Evolutionary conservation across 2,329 filamentous ascomycete genomes (phyloP).

Genomic region (Fusarium clavum): DNA sequence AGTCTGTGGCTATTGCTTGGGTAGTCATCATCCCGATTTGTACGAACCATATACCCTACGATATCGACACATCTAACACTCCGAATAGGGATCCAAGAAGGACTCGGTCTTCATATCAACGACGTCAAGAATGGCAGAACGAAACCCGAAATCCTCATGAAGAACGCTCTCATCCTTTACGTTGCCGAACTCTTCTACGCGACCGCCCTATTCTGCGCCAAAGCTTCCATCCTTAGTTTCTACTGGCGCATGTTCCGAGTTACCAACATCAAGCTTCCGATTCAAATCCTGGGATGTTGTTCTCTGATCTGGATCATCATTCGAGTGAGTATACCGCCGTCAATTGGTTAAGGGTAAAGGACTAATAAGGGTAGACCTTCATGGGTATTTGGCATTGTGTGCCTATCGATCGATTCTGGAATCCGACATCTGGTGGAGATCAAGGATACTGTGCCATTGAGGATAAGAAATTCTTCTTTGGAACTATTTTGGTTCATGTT

Average conservation of each 20-base stretch:
- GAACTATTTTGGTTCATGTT: constrained; percentile 48
- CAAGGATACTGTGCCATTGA: constrained; percentile 32
- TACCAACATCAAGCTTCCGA: constrained; percentile 43
- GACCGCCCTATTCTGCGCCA: constrained; percentile 44
- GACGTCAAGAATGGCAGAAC: constrained; percentile 18
- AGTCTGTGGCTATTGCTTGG: constrained; percentile 35
- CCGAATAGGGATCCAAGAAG: constrained; percentile 27
- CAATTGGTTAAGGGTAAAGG: no score
- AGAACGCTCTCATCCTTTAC: constrained; percentile 27
- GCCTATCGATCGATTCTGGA: constrained; percentile 36
- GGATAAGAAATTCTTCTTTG: constrained; percentile 51
- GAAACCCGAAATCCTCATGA: constrained; percentile 10
- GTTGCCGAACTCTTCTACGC: constrained; percentile 47
- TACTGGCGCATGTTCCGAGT: constrained; percentile 50
- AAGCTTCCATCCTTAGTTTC: constrained; percentile 46
- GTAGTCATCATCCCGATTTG: constrained; percentile 31
- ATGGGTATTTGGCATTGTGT: constrained; percentile 39
- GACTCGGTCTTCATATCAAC: constrained; percentile 32
- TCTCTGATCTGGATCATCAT: constrained; percentile 47
- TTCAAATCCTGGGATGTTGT: constrained; percentile 41
- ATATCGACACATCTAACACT: not conserved
- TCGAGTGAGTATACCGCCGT: constrained; percentile 31
- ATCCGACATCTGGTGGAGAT: constrained; percentile 5
- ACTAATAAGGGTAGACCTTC: constrained; percentile 2
- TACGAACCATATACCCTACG: not conserved